Evolutionary conservation across 495 filamentous ascomycete species (phyloP), one percentile per base, ranked within the genome.

Genomic region (Neurospora sp.): DNA sequence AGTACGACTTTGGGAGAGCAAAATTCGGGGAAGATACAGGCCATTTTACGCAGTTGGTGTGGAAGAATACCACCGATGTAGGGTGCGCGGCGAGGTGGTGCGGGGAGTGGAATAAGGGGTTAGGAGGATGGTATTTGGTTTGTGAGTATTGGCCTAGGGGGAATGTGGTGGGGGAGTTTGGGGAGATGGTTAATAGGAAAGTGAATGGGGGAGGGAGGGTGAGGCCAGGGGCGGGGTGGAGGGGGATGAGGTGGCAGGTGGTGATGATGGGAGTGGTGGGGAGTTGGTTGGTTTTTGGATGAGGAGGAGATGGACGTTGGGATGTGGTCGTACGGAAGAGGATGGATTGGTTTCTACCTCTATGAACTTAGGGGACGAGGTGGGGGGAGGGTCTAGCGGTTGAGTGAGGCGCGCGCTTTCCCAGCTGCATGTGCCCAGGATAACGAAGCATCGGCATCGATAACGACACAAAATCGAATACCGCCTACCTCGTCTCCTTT

Each of bases 41-140:
- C 0, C 93, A 96, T 81, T 96, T 93, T 80, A 93, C 93, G 37
- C 92, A 94, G 84, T 79, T 96, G 59, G 92, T 95, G 2, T 96
- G 93, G 93, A 89, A 87, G 79, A 82, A 84, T 41, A 94, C 92
- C 11, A 90, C 81, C 23, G 81, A 85, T 62, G 88, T 94, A 0
- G 93, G 93, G 9, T 96, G 93, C 79, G 91, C 86, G 42, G 81
- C 86, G 59, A 80, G 84, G 72, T 79, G 89, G 72, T 95, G 93
- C 73, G 85, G 83, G 27, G 82, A 82, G 46, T 72, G 76, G 59
- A 71, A 46, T 37, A 6, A 2, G 14, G 54, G 54, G 0, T 0
- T 0, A 2, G 54, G 54, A 2, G 90, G 91, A 8, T 94, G 90
- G 90, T 92, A 88, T 78, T 83, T 96, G 35, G 92, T 92, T 18